Evolutionary conservation across 768 basidiomycete species (phyloP), one percentile per base, ranked within the genome.

Genomic region (Daedaleopsis nitida): DNA sequence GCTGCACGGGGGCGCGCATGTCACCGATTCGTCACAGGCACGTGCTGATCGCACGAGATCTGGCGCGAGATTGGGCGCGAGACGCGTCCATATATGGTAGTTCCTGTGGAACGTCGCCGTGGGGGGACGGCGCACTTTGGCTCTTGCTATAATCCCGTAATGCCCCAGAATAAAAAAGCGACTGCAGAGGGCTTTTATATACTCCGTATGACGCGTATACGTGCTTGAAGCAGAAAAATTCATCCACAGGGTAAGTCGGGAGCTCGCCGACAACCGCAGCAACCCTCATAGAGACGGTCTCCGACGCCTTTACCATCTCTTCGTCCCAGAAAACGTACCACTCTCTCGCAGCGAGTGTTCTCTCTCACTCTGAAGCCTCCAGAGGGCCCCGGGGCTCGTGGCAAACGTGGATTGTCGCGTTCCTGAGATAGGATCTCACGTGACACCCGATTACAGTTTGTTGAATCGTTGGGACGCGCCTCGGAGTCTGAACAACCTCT

Each of bases 401-500:
- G 57, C 59, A 52, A 56, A 64, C 34, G 62, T 54, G 38, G 38
- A 64, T 39, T 56, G 58, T 35, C 54, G 44, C 38, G 62, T 66
- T 66, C 60, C 62, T 61, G 62, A 64, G 65, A 61, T 63, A 57
- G 55, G 56, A 66, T 59, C 70, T 72, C 71, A 72, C 71, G 71
- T 72, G 71, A 72, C 70, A 65, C 69, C 58, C 63, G 68, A 69
- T 69, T 72, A 72, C 71, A 68, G 71, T 72, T 72, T 71, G 68
- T 72, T 72, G 70, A 72, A 68, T 70, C 68, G 63, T 64, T 69
- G 65, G 42, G 68, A 71, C 69, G 70, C 68, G 71, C 71, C 66
- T 70, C 72, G 69, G 72, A 71, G 70, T 73, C 69, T 73, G 66
- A 71, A 73, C 68, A 65, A 59, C 66, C 64, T 64, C 66, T 70